Evolutionary conservation across 202 grass and related monocot species (phyloP).

Genomic region (Saccharum hybrid): DNA sequence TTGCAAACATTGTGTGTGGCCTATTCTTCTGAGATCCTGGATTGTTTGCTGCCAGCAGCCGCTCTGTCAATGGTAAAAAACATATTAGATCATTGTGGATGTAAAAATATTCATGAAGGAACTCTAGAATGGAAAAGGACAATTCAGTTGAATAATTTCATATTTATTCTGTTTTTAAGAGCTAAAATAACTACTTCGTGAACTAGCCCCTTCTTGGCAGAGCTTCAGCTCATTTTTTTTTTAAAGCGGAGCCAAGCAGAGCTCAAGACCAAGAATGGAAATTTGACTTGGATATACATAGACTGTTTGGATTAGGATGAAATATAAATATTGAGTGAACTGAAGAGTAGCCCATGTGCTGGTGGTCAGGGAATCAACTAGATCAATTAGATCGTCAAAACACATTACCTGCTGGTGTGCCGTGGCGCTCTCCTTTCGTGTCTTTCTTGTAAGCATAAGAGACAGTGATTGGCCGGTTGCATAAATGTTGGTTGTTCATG

Average conservation of each 20-base stretch:
- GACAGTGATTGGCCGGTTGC: slow-evolving; percentile 89
- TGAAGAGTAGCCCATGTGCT: not conserved
- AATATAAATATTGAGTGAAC: not conserved
- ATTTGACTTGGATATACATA: not conserved
- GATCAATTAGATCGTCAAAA: not conserved
- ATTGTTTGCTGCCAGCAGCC: slow-evolving; percentile 78
- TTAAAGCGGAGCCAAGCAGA: not conserved
- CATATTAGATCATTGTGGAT: not conserved
- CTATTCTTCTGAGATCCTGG: slow-evolving; percentile 86
- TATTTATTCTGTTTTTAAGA: slow-evolving; percentile 10
- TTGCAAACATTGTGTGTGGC: slow-evolving; percentile 89
- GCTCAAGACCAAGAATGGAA: slow-evolving; percentile 19
- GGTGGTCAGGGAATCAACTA: slow-evolving; percentile 3
- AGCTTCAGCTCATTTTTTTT: not conserved
- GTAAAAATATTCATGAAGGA: not conserved
- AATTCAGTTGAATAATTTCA: slow-evolving; percentile 3
- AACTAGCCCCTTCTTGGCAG: not conserved
- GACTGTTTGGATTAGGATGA: not conserved
- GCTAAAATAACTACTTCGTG: not conserved
- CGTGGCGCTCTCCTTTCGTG: slow-evolving; percentile 88
- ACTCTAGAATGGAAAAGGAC: not conserved
- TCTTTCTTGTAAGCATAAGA: slow-evolving; percentile 99
- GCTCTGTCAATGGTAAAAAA: slow-evolving; percentile 55
- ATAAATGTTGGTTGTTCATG: slow-evolving; percentile 96
- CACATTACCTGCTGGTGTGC: slow-evolving; percentile 79